These are phyloP conservation scores for Cunninghamia lanceolata DNA, from an alignment of 75 land plant genomes.

Conservation along the genomic window DNA sequence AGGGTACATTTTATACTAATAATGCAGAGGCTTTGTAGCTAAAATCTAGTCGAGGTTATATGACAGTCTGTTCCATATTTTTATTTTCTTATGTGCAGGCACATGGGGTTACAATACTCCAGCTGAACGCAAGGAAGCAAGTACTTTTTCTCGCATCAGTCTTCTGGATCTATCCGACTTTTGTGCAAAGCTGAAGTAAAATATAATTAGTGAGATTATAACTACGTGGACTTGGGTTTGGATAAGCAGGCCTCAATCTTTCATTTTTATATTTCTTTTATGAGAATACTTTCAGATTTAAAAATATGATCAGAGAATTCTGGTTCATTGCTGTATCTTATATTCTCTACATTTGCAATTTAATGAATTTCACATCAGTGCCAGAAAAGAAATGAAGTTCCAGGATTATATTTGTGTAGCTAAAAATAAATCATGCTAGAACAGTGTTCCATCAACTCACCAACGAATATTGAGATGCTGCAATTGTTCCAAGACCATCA, in stretches of 20 bases:
- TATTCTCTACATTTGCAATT: not conserved
- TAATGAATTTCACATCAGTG: not conserved
- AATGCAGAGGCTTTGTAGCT: not conserved
- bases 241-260: not conserved
- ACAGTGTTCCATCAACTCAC: not conserved
- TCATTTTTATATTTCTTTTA: not conserved
- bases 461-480: not conserved
- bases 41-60: conserved; percentile 4
- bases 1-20: not conserved
- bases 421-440: not conserved
- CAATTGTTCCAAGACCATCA: not conserved
- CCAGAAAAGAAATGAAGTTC: not conserved
- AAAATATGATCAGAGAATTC: not conserved
- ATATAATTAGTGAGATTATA: not conserved
- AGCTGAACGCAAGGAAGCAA: conserved; percentile 77
- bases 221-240: not conserved
- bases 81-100: conserved; percentile 30
- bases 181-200: conserved; percentile 77
- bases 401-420: not conserved
- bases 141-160: conserved; percentile 60
- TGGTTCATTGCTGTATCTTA: not conserved
- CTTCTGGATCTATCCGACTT: conserved; percentile 78
- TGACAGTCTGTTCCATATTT: not conserved
- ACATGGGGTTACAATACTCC: conserved; percentile 98
- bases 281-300: not conserved